Evolutionary conservation across 345 rosid genomes (phyloP).

Genomic region (Noccaea bulbosa): DNA sequence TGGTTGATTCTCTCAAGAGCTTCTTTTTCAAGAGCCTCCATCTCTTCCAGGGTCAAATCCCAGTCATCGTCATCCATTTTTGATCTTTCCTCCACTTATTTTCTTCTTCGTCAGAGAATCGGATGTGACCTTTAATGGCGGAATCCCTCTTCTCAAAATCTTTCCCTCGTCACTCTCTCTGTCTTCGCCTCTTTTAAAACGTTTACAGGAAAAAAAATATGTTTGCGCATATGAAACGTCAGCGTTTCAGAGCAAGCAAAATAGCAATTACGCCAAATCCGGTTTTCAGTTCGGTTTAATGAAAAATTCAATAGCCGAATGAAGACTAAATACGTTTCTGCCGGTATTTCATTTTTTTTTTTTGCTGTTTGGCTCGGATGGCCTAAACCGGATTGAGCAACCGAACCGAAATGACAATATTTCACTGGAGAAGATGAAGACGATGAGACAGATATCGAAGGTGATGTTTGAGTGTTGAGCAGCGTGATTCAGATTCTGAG

Average conservation of each 20-base stretch:
- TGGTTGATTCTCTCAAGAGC: constrained; percentile 68
- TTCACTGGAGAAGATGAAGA: too few relatives aligned
- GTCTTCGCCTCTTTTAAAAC: constrained; percentile 35
- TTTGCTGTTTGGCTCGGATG: too few relatives aligned
- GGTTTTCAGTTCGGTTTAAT: not conserved
- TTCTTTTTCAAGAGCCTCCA: constrained; percentile 73
- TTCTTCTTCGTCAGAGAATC: constrained; percentile 29
- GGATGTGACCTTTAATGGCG: constrained; percentile 30
- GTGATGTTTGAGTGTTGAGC: too few relatives aligned
- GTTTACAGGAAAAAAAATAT: not conserved
- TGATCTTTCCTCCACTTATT: constrained; percentile 37
- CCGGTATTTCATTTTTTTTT: too few relatives aligned
- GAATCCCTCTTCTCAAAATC: constrained; percentile 35
- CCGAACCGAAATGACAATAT: too few relatives aligned
- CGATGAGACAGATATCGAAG: too few relatives aligned
- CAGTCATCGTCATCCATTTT: constrained; percentile 60
- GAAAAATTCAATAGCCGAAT: too few relatives aligned
- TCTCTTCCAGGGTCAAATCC: constrained; percentile 76
- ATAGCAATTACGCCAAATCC: constrained; percentile 7
- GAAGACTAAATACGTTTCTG: too few relatives aligned
- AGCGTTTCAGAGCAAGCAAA: constrained; percentile 19
- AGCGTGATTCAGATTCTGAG: too few relatives aligned
- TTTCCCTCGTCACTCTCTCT: constrained; percentile 37
- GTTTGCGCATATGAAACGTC: constrained; percentile 1
- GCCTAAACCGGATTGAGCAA: too few relatives aligned